Conservation (phyloP, 2,329 filamentous ascomycete genomes). For the Fusarium brevicatenulatum region DNA sequence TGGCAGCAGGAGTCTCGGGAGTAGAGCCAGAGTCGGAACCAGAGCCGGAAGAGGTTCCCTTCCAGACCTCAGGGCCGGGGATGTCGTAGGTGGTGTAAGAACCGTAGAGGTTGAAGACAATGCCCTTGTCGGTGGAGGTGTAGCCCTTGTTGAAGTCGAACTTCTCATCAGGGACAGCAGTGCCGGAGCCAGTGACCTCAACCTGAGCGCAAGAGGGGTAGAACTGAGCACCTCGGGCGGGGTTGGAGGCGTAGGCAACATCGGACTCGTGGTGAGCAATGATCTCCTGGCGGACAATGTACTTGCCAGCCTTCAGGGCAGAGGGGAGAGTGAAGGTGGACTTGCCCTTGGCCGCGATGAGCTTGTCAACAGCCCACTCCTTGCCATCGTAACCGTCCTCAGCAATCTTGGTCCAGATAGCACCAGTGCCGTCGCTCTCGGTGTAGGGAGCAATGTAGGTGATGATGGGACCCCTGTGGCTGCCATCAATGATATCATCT, state of each 20-base stretch:
- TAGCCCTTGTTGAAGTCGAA: conserved; percentile 65
- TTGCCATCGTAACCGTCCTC: conserved; percentile 51
- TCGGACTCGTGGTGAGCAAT: conserved; percentile 62
- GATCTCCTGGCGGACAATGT: conserved; percentile 65
- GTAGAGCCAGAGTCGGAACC: conserved; percentile 17
- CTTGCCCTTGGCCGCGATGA: conserved; percentile 59
- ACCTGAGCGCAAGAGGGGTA: conserved; percentile 70
- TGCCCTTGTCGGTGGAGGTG: conserved; percentile 65
- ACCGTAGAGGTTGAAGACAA: conserved; percentile 68
- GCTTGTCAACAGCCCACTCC: conserved; percentile 56
- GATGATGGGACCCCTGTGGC: conserved; percentile 63
- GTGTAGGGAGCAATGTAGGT: conserved; percentile 62
- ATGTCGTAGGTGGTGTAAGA: conserved; percentile 46
- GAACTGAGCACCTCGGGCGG: conserved; percentile 53
- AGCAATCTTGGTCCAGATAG: conserved; percentile 62
- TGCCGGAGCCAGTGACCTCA: conserved; percentile 63
- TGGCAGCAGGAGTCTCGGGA: conserved; percentile 13
- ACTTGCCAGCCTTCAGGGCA: conserved; percentile 59
- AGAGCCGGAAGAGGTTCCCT: conserved; percentile 28
- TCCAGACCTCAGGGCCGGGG: conserved; percentile 50
- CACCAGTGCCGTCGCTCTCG: conserved; percentile 55
- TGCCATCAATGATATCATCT: conserved; percentile 64
- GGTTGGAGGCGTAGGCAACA: conserved; percentile 44
- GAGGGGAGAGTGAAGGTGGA: conserved; percentile 59
- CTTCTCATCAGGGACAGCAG: conserved; percentile 49